Percentiles rank a stretch among this genome's conserved stretches.
Conservation (phyloP, 441 rosid species). For the Rhodomyrtus psidioides region DNA sequence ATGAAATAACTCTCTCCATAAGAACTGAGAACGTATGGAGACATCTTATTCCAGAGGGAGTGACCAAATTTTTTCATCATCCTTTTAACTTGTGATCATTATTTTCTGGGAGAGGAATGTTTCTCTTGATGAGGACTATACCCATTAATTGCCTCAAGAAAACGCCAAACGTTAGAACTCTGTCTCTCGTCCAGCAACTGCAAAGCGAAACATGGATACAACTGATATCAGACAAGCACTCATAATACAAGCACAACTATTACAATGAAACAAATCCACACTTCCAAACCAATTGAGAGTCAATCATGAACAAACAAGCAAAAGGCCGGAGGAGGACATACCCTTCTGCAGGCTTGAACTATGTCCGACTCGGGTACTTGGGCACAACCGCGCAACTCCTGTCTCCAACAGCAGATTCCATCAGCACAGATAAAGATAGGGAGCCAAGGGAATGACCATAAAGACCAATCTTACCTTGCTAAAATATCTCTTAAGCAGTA, state of each 20-base stretch:
- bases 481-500: slow-evolving; percentile 77
- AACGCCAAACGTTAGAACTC: background rate
- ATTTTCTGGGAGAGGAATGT: background rate
- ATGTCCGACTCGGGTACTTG: slow-evolving; percentile 77
- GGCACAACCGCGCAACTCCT: slow-evolving; percentile 82
- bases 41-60: background rate
- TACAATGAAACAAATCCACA: background rate
- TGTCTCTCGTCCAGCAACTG: slow-evolving; percentile 7
- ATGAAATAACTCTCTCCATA: background rate
- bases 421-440: background rate
- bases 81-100: background rate
- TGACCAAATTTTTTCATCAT: background rate
- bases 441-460: background rate
- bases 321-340: slow-evolving; percentile 23
- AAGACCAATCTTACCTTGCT: slow-evolving; percentile 60
- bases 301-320: background rate
- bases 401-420: background rate
- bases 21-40: background rate
- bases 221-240: background rate
- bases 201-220: slow-evolving; percentile 5
- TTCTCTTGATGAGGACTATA: slow-evolving; percentile 1
- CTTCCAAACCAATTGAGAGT: background rate
- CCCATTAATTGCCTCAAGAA: slow-evolving; percentile 9
- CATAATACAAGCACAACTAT: background rate
- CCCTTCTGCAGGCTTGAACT: slow-evolving; percentile 80